Conservation (phyloP, 2,329 filamentous ascomycete species). For the Sporothrix inflata region DNA sequence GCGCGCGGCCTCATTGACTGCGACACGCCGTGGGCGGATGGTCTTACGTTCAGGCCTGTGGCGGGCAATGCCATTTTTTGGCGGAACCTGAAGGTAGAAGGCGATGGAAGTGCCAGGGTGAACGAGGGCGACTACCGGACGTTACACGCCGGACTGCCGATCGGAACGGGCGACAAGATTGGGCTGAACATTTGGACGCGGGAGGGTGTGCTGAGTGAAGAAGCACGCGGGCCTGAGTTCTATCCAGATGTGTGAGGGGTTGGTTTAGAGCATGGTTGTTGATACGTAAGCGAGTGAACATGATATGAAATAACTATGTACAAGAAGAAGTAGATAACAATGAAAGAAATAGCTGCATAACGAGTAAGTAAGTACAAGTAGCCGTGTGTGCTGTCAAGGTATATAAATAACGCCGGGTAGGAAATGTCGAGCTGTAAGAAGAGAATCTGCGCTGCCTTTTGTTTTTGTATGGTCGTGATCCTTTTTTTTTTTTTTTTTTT, state of each 20-base stretch:
- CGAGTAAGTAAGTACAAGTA: neutral
- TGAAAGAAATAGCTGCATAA: neutral
- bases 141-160: constrained; percentile 51
- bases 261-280: neutral
- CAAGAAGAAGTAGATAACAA: neutral
- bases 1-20: constrained; percentile 50
- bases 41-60: constrained; percentile 51
- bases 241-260: constrained; percentile 20
- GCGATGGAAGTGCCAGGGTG: too few relatives aligned
- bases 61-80: constrained; percentile 54
- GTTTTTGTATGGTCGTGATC: too few relatives aligned
- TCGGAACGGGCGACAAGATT: constrained; percentile 51
- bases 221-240: constrained; percentile 41
- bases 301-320: neutral
- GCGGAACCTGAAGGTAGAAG: constrained; percentile 45
- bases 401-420: neutral
- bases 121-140: constrained; percentile 46
- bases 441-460: neutral
- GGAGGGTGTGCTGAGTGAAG: constrained; percentile 45
- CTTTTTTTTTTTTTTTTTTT: neutral
- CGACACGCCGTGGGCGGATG: constrained; percentile 50
- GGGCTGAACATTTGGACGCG: constrained; percentile 58
- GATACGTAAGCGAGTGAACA: neutral
- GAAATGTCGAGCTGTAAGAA: neutral
- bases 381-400: neutral